phyloP scores from a whole-genome alignment of 108 stramenopile genomes.

The Cyclotella cryptica region DNA sequence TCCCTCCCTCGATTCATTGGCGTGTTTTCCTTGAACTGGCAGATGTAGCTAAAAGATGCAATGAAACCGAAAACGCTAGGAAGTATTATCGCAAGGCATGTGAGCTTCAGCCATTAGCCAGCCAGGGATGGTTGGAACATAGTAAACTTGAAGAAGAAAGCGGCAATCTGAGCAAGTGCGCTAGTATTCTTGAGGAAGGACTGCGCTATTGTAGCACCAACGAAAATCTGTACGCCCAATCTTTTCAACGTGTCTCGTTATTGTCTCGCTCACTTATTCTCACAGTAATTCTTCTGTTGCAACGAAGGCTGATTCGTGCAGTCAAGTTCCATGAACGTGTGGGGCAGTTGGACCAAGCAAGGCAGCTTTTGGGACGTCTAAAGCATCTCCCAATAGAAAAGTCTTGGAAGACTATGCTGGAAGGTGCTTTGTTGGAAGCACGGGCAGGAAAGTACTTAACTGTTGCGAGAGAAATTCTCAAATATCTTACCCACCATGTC shows the following conservation, averaged over 20 bases:
- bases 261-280: neutral
- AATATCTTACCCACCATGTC: constrained; percentile 44
- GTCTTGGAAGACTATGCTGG: constrained; percentile 95
- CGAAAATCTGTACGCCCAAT: constrained; percentile 64
- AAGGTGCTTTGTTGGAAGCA: constrained; percentile 96
- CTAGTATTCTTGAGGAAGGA: constrained; percentile 77
- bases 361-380: constrained; percentile 85
- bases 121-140: constrained; percentile 96
- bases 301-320: constrained; percentile 68
- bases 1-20: constrained; percentile 78
- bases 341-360: constrained; percentile 73
- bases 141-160: constrained; percentile 97
- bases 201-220: constrained; percentile 80
- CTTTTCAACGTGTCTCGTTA: neutral
- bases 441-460: constrained; percentile 87
- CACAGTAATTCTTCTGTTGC: neutral
- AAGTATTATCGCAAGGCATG: constrained; percentile 87
- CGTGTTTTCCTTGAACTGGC: constrained; percentile 84
- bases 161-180: constrained; percentile 75
- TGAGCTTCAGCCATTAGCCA: constrained; percentile 82
- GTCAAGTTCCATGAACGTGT: constrained; percentile 93
- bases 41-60: constrained; percentile 81
- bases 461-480: constrained; percentile 78
- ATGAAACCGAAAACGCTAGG: constrained; percentile 76
- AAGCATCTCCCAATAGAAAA: constrained; percentile 90